Evolutionary conservation across 495 filamentous ascomycete genomes (phyloP).

Genomic region (Xylaria scruposa): DNA sequence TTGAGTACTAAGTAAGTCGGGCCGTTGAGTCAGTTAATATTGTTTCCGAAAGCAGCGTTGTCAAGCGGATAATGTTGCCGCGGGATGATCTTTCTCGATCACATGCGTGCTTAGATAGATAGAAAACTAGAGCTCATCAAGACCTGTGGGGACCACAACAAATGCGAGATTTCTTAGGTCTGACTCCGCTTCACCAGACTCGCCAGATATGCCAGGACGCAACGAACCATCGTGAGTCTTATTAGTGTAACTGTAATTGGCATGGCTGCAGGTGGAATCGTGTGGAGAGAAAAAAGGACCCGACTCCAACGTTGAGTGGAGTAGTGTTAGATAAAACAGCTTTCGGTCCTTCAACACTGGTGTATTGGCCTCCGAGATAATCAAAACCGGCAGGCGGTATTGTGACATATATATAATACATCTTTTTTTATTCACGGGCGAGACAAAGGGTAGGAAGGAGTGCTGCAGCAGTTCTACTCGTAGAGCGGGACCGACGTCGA

Average conservation of each 20-base stretch:
- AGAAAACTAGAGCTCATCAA: neutral
- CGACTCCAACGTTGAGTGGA: conserved; percentile 8
- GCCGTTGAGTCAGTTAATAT: conserved; percentile 15
- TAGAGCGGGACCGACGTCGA: neutral
- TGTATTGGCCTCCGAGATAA: neutral
- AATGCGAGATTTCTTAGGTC: neutral
- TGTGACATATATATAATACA: neutral
- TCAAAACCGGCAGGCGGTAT: neutral
- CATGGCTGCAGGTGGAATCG: conserved; percentile 10
- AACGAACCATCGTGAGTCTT: conserved; percentile 16
- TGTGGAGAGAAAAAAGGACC: conserved; percentile 5
- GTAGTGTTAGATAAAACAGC: conserved; percentile 6
- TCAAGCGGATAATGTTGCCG: conserved; percentile 13
- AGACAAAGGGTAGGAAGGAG: neutral
- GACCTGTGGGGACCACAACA: neutral
- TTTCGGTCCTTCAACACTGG: conserved; percentile 15
- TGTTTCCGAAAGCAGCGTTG: neutral
- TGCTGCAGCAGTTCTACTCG: neutral
- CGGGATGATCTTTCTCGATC: conserved; percentile 7
- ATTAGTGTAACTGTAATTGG: neutral
- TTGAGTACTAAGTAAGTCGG: conserved; percentile 12
- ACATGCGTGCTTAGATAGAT: neutral
- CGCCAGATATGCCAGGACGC: neutral
- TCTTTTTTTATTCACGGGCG: neutral
- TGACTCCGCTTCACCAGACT: neutral